Conservation (phyloP, 1,284 basidiomycete species). For the Leccinum pachyderme region DNA sequence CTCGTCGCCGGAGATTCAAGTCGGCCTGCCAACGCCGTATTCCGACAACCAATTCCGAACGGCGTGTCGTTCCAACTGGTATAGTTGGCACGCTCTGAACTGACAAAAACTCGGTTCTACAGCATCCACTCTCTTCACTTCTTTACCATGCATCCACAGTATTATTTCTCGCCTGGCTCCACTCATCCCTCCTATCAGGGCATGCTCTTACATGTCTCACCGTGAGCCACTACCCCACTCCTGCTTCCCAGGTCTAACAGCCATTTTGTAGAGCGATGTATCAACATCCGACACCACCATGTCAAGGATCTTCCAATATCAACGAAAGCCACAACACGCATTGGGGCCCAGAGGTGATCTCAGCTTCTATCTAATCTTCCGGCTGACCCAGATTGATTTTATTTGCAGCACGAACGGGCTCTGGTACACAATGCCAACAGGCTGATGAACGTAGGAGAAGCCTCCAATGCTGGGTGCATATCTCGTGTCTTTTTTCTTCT, state of each 20-base stretch:
- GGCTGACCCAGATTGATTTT: not conserved
- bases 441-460: not conserved
- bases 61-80: slow-evolving; percentile 2
- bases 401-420: slow-evolving; percentile 1
- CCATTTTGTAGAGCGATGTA: not conserved
- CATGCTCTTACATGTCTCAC: not conserved
- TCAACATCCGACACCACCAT: rapidly evolving
- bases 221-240: not conserved
- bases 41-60: slow-evolving; percentile 1
- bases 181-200: not conserved
- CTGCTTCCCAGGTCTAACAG: not conserved
- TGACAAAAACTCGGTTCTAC: not conserved
- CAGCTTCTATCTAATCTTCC: not conserved
- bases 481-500: not conserved
- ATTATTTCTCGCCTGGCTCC: rapidly evolving
- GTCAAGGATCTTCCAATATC: not conserved
- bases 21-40: not conserved
- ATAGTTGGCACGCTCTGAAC: slow-evolving; percentile 8
- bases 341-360: slow-evolving; percentile 7
- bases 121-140: rapidly evolving
- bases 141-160: not conserved
- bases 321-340: not conserved
- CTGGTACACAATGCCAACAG: not conserved
- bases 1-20: not conserved
- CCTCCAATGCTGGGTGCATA: not conserved